Evolutionary conservation across 1,284 basidiomycete genomes (phyloP), one percentile per base, ranked within the genome.

Genomic region (Volvariella volvacea): DNA sequence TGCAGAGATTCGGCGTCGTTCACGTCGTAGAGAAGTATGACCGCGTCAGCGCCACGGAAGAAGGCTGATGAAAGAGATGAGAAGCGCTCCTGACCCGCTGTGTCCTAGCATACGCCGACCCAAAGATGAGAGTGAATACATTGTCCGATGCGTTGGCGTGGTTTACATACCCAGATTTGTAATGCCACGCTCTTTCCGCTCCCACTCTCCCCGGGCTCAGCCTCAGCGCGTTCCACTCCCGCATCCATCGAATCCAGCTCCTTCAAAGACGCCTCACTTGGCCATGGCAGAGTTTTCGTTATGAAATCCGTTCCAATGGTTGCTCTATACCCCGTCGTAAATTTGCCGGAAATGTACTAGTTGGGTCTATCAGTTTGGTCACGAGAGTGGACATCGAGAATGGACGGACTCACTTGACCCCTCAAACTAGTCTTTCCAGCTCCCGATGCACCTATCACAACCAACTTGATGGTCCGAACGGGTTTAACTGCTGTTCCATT

Each of bases 221-320:
- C 25, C 6, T 28, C 25, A 28, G 25, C 6, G n/a, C n/a, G n/a
- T n/a, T n/a, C n/a, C n/a, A n/a, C n/a, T n/a, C n/a, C n/a, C n/a
- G n/a, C n/a, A n/a, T n/a, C n/a, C n/a, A n/a, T n/a, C n/a, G n/a
- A n/a, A n/a, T n/a, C n/a, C n/a, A n/a, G n/a, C n/a, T n/a, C n/a
- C 25, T 28, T 12, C 6, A 28, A 6, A 6, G 12, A 28, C 25
- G 25, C 25, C 40, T 68, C 67, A 8, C 56, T 70, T 43, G 80
- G 73, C 57, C 83, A 78, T 1, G 80, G 76, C 9, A 88, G 53
- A 0, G 75, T 77, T 60, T 87, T 88, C 0, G 80, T 74, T 39
- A 88, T 82, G 48, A 91, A 92, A 63, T 92, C 88, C 16, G 84
- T 82, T 12, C 88, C 88, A 42, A 92, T 90, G 2, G 88, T 91